phyloP scores from a whole-genome alignment of 2,329 filamentous ascomycete genomes.

The Podosphaera xanthii region DNA sequence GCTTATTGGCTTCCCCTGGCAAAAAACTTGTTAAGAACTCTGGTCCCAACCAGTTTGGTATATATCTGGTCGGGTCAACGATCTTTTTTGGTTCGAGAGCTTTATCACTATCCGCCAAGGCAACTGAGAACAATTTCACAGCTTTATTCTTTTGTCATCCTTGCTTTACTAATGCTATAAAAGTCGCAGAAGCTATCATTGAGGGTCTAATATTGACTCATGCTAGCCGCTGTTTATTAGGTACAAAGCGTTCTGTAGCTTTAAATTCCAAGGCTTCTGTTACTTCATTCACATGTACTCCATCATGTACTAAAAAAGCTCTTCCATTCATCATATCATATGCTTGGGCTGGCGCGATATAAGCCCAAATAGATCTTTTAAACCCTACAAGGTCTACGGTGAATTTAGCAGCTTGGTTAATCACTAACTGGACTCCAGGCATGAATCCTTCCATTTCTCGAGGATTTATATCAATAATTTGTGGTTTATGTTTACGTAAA shows the following conservation, averaged over 20 bases:
- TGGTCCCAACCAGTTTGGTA: too few relatives aligned
- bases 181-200: too few relatives aligned
- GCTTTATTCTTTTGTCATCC: too few relatives aligned
- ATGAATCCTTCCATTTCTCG: not conserved
- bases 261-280: not conserved
- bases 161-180: too few relatives aligned
- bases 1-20: too few relatives aligned
- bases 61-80: too few relatives aligned
- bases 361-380: not conserved
- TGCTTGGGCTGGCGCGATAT: not conserved
- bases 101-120: too few relatives aligned
- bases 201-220: not conserved
- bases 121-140: too few relatives aligned
- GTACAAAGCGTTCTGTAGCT: not conserved
- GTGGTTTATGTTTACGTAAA: not conserved
- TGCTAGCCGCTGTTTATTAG: not conserved
- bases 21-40: too few relatives aligned
- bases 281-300: not conserved
- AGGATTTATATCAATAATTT: not conserved
- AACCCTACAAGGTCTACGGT: not conserved
- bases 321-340: too few relatives aligned
- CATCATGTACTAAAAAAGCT: not conserved
- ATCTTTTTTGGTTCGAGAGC: too few relatives aligned
- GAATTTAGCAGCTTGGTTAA: not conserved
- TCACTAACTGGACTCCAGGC: not conserved